Percentiles rank a stretch among this genome's conserved stretches.
phyloP scores from a whole-genome alignment of 176 grass and related monocot species.

The Saccharum spontaneum region DNA sequence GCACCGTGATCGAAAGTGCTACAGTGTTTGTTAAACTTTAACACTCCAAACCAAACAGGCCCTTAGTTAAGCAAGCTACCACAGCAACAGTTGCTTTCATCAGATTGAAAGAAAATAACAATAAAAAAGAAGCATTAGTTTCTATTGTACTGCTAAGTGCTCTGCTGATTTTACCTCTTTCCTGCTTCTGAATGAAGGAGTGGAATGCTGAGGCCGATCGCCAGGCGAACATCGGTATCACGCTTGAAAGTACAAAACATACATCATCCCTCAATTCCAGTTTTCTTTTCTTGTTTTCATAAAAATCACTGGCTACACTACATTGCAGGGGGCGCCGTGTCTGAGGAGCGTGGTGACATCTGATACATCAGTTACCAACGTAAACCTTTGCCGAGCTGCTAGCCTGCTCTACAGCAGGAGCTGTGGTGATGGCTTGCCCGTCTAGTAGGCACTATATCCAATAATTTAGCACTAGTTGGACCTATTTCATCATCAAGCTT shows the following conservation, averaged over 20 bases:
- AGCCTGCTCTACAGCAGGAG: neutral
- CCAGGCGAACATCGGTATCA: slow-evolving; percentile 61
- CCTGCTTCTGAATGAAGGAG: slow-evolving; percentile 47
- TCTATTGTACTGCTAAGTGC: neutral
- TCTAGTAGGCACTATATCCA: neutral
- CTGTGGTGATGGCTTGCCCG: neutral
- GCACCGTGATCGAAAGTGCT: too few species aligned
- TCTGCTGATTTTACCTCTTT: slow-evolving; percentile 28
- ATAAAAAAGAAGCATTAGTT: neutral
- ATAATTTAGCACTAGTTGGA: neutral
- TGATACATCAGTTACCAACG: neutral
- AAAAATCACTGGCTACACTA: neutral
- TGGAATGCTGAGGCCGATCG: slow-evolving; percentile 65
- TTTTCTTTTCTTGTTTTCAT: neutral
- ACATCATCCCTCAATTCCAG: neutral
- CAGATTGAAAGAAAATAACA: neutral
- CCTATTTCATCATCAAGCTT: neutral
- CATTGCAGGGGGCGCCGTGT: slow-evolving; percentile 36
- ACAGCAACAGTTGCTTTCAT: neutral
- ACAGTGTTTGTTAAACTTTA: too few species aligned
- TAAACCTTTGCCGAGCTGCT: neutral
- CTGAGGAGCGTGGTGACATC: slow-evolving; percentile 46
- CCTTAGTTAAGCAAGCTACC: slow-evolving; percentile 9
- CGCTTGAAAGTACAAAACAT: slow-evolving; percentile 39
- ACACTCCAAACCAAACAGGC: too few species aligned